phyloP scores from a whole-genome alignment of 179 eudicot genomes.

The Vitellaria paradoxa region DNA sequence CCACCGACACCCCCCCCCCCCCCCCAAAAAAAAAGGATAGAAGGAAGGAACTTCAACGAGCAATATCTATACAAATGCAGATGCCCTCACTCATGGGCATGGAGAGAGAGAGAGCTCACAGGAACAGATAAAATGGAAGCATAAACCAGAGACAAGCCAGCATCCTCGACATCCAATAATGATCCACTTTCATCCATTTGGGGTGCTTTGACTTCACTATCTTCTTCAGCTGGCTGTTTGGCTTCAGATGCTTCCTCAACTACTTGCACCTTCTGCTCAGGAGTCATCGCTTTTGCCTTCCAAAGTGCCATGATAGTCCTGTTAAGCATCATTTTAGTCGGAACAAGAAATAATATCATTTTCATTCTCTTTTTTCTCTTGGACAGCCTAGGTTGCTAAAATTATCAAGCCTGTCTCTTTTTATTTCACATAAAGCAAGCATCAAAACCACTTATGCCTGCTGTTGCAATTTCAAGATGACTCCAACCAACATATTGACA shows the following conservation, averaged over 20 bases:
- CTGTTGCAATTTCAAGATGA: background rate
- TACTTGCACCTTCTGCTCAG: slow-evolving; percentile 84
- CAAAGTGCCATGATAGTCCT: slow-evolving; percentile 96
- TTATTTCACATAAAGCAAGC: background rate
- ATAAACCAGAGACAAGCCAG: slow-evolving; percentile 65
- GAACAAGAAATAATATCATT: background rate
- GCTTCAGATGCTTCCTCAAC: slow-evolving; percentile 44
- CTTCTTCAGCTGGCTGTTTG: slow-evolving; percentile 40
- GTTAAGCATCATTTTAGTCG: slow-evolving; percentile 18
- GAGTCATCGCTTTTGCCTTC: slow-evolving; percentile 83
- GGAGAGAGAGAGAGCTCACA: slow-evolving; percentile 42
- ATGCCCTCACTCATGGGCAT: background rate
- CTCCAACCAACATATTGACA: background rate
- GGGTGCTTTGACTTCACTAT: slow-evolving; percentile 59
- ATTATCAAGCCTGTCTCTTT: background rate
- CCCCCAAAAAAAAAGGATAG: background rate
- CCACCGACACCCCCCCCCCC: too few species aligned
- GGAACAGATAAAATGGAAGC: slow-evolving; percentile 68
- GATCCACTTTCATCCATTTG: slow-evolving; percentile 74
- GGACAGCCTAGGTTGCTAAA: background rate
- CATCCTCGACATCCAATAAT: slow-evolving; percentile 69
- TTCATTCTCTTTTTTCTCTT: background rate
- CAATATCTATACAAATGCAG: background rate
- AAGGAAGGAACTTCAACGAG: background rate
- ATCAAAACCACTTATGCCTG: background rate